These are phyloP conservation scores for Aspergillus ostianus DNA, from an alignment of 495 filamentous ascomycete genomes.

Conservation along the genomic window DNA sequence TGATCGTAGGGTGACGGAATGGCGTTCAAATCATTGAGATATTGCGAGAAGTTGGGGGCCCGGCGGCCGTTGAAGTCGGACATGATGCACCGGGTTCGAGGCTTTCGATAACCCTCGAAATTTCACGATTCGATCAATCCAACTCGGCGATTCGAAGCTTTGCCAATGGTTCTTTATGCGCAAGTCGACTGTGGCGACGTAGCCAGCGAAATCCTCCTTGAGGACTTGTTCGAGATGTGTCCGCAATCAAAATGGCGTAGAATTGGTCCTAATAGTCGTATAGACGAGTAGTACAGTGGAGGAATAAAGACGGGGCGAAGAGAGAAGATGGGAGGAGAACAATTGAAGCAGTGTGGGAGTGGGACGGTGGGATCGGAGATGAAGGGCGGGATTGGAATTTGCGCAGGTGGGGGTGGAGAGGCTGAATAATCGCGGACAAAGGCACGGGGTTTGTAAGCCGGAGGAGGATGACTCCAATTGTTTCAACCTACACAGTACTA, in stretches of 20 bases:
- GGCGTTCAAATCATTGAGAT: constrained; percentile 82
- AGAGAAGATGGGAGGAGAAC: constrained; percentile 1
- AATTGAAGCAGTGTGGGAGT: constrained; percentile 10
- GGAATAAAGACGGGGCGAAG: constrained; percentile 3
- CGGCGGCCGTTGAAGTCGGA: constrained; percentile 66
- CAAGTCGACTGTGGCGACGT: background rate
- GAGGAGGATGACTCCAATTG: too few relatives aligned
- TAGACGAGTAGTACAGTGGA: constrained; percentile 1
- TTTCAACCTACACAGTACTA: too few relatives aligned
- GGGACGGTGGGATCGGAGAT: constrained; percentile 10
- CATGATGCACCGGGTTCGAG: constrained; percentile 47
- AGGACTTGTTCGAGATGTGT: background rate
- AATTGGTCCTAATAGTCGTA: background rate
- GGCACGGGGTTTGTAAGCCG: constrained; percentile 2
- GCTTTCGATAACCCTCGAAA: constrained; percentile 7
- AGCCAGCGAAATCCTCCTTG: background rate
- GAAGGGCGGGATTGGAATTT: constrained; percentile 15
- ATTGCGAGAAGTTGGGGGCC: constrained; percentile 80
- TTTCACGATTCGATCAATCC: background rate
- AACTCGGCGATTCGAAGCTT: background rate
- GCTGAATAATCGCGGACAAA: constrained; percentile 10
- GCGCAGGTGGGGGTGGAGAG: constrained; percentile 8
- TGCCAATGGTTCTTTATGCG: background rate
- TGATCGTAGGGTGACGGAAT: constrained; percentile 67
- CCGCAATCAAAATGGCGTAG: constrained; percentile 1